Percentiles rank a stretch among this genome's conserved stretches.
phyloP scores from a whole-genome alignment of 805 yeast species.

The Yarrowia keelungensis region DNA sequence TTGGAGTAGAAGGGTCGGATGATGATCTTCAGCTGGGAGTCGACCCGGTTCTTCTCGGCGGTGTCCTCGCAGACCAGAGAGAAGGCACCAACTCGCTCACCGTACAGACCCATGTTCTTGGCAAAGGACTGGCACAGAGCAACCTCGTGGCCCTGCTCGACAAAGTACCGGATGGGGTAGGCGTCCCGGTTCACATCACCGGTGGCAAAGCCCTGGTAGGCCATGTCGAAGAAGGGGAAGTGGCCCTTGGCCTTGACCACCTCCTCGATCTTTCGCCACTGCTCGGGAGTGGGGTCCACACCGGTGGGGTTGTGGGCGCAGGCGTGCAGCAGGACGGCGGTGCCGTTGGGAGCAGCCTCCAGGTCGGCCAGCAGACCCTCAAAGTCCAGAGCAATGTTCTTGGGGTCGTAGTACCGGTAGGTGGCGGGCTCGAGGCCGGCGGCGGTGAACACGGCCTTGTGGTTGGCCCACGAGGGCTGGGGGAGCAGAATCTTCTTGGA shows the following conservation, averaged over 20 bases:
- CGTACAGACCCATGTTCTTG: slow-evolving; percentile 95
- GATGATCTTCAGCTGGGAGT: slow-evolving; percentile 76
- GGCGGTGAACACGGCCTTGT: slow-evolving; percentile 75
- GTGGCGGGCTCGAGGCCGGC: slow-evolving; percentile 67
- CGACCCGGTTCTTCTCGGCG: slow-evolving; percentile 61
- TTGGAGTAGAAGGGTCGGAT: slow-evolving; percentile 87
- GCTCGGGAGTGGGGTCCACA: slow-evolving; percentile 82
- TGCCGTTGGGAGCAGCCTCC: slow-evolving; percentile 60
- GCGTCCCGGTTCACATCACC: slow-evolving; percentile 87
- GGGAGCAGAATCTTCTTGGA: slow-evolving; percentile 71
- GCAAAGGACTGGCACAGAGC: slow-evolving; percentile 94
- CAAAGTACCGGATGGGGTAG: slow-evolving; percentile 71
- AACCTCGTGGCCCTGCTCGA: slow-evolving; percentile 61
- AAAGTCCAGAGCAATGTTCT: slow-evolving; percentile 67
- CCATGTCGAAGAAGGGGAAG: slow-evolving; percentile 88
- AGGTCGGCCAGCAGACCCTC: slow-evolving; percentile 69
- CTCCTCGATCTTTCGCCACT: slow-evolving; percentile 77
- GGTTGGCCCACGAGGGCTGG: slow-evolving; percentile 95
- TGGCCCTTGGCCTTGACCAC: slow-evolving; percentile 68
- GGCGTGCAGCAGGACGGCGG: slow-evolving; percentile 82
- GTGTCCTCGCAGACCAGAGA: slow-evolving; percentile 64
- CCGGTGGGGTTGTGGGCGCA: slow-evolving; percentile 99
- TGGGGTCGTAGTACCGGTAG: slow-evolving; percentile 74
- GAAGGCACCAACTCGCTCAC: slow-evolving; percentile 95
- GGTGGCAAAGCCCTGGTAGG: slow-evolving; percentile 96